phyloP scores from a whole-genome alignment of 805 yeast genomes.

The Sugiyamaella floridensis region DNA sequence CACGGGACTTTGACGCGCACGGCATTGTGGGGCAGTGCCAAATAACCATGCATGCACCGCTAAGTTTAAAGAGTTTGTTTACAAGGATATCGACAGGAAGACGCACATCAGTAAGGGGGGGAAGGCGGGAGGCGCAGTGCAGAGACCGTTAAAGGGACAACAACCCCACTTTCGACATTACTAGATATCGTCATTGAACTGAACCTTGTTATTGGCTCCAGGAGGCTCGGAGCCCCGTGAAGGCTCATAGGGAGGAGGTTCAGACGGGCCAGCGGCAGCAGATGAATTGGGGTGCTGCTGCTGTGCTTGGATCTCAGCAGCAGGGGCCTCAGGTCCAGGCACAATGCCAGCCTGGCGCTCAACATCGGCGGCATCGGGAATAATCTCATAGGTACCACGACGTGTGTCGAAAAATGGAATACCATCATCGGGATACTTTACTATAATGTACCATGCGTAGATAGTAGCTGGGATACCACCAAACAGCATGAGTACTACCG shows the following conservation, averaged over 20 bases:
- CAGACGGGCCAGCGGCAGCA: slow-evolving; percentile 9
- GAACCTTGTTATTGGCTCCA: slow-evolving; percentile 18
- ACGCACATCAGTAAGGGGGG: no score
- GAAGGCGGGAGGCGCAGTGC: no score
- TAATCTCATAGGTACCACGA: slow-evolving; percentile 10
- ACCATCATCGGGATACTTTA: slow-evolving; percentile 27
- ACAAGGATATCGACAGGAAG: background rate
- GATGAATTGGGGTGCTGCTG: background rate
- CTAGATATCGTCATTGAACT: slow-evolving; percentile 11
- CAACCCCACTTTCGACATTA: no score
- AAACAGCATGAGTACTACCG: slow-evolving; percentile 49
- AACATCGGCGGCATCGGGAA: slow-evolving; percentile 14
- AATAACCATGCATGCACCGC: background rate
- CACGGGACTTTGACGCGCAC: no score
- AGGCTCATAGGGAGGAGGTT: slow-evolving; percentile 9
- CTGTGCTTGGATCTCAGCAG: background rate
- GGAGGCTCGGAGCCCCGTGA: background rate
- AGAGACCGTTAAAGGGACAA: no score
- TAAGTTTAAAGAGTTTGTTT: background rate
- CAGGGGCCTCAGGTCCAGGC: background rate
- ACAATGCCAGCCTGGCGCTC: slow-evolving; percentile 6
- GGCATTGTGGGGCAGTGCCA: background rate
- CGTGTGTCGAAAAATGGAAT: slow-evolving; percentile 15
- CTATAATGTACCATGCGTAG: slow-evolving; percentile 55
- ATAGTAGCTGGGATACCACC: slow-evolving; percentile 65